Evolutionary conservation across 257 asterid genomes (phyloP).

Genomic region (Ophiorrhiza pumila): DNA sequence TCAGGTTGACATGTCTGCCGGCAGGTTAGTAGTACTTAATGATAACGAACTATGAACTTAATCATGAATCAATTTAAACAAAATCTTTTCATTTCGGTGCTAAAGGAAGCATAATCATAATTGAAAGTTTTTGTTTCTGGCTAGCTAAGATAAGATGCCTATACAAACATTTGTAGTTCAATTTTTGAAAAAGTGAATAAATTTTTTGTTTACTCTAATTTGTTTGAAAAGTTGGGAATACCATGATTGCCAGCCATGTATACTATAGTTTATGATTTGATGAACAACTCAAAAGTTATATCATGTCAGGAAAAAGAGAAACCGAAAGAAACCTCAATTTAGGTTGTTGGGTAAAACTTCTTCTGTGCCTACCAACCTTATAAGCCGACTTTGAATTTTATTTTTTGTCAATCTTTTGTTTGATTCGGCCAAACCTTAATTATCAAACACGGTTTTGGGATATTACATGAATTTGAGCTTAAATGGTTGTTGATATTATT

Average conservation of each 20-base stretch:
- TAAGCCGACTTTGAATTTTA: slow-evolving; percentile 3
- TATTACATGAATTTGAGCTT: neutral
- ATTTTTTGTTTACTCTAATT: neutral
- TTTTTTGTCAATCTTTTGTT: neutral
- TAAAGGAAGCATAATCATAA: neutral
- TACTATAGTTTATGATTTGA: slow-evolving; percentile 11
- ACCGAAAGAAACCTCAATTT: slow-evolving; percentile 16
- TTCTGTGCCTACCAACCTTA: neutral
- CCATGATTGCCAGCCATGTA: neutral
- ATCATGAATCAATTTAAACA: neutral
- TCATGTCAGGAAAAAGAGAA: slow-evolving; percentile 21
- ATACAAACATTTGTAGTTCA: neutral
- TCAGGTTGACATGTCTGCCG: slow-evolving; percentile 63
- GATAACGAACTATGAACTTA: neutral
- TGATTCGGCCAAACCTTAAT: neutral
- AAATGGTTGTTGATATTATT: neutral
- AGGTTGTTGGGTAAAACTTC: slow-evolving; percentile 4
- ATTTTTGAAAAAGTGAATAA: neutral
- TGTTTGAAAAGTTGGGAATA: neutral
- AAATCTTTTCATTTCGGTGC: neutral
- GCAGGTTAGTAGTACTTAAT: slow-evolving; percentile 45
- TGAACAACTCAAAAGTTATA: slow-evolving; percentile 22
- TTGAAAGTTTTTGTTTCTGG: neutral
- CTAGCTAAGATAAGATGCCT: neutral
- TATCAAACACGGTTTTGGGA: slow-evolving; percentile 7